Evolutionary conservation across 1,284 basidiomycete genomes (phyloP).

Genomic region (Rhodotorula glutinis): DNA sequence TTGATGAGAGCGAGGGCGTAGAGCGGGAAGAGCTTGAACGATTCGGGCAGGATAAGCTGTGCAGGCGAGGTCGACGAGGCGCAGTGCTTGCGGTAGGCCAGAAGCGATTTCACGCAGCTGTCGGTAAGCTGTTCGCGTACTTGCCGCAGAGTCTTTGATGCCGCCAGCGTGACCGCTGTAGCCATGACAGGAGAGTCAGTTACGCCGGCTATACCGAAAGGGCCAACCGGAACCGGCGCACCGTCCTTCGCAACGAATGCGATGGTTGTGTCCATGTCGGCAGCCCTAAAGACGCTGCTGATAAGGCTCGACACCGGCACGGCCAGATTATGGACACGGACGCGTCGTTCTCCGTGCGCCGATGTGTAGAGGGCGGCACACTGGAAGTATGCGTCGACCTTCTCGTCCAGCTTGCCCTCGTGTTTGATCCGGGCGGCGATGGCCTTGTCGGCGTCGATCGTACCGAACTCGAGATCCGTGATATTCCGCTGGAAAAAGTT

Average conservation of each 20-base stretch:
- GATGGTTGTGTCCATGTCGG: slow-evolving; percentile 84
- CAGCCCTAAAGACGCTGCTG: slow-evolving; percentile 86
- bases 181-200: not conserved
- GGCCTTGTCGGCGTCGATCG: slow-evolving; percentile 76
- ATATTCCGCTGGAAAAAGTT: slow-evolving; percentile 74
- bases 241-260: slow-evolving; percentile 75
- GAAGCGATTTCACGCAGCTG: slow-evolving; percentile 74
- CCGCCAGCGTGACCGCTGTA: slow-evolving; percentile 53
- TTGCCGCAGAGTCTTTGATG: slow-evolving; percentile 66
- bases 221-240: slow-evolving; percentile 47
- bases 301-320: slow-evolving; percentile 77
- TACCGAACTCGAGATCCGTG: slow-evolving; percentile 76
- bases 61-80: slow-evolving; percentile 75
- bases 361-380: slow-evolving; percentile 89
- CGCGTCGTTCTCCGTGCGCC: slow-evolving; percentile 71
- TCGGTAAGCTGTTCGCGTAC: slow-evolving; percentile 84
- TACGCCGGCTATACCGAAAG: not conserved
- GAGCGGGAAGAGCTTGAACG: slow-evolving; percentile 82
- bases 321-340: slow-evolving; percentile 80
- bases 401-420: slow-evolving; percentile 64
- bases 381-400: slow-evolving; percentile 78
- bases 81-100: slow-evolving; percentile 87
- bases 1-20: slow-evolving; percentile 84
- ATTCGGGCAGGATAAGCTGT: slow-evolving; percentile 93
- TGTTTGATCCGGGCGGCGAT: slow-evolving; percentile 66